Evolutionary conservation across 345 rosid species (phyloP), one percentile per base, ranked within the genome.

Genomic region (Noccaea caerulescens): DNA sequence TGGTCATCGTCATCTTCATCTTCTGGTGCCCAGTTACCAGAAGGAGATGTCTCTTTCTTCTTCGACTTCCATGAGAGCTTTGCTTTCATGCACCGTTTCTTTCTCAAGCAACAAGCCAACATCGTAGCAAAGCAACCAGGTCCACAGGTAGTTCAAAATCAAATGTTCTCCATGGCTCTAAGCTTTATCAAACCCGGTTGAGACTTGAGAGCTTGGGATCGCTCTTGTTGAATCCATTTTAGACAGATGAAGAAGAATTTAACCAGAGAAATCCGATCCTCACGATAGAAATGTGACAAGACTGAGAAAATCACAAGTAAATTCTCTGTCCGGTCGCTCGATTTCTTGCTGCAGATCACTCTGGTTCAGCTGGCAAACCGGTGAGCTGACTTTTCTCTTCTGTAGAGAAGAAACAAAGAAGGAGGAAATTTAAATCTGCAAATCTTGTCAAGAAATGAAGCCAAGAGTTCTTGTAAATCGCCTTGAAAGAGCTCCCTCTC

Each of bases 1-100:
- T 90, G 75, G 63, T 84, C 90, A 0, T 84, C 78, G 38, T 82
- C 92, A 64, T 90, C 81, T 83, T 82, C 92, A 64, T 90, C 81
- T 83, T 79, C 89, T 85, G 0, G 88, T 79, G 34, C 77, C 85
- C 78, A 81, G 68, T 76, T 87, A 86, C 84, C 82, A 82, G 0
- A 14, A 66, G 73, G 92, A 85, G 23, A 85, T 82, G 77, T 80
- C 62, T 78, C 87, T 18, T 80, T 83, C 80, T 88, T 88, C 69
- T 80, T 82, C 57, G 66, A 46, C 71, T 39, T 65, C 37, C 66
- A 20, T 2, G 72, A n/a, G 33, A 74, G 57, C 23, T 34, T 67
- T 10, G 83, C 82, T 67, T 76, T 76, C 18, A 73, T 30, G 49
- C 43, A 4, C 30, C 38, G 13, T 71, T 77, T 86, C 69, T 79